Base-by-base conservation (phyloP, 2,329 filamentous ascomycete genomes). In the Hymenotorrendiella dingleyae region DNA sequence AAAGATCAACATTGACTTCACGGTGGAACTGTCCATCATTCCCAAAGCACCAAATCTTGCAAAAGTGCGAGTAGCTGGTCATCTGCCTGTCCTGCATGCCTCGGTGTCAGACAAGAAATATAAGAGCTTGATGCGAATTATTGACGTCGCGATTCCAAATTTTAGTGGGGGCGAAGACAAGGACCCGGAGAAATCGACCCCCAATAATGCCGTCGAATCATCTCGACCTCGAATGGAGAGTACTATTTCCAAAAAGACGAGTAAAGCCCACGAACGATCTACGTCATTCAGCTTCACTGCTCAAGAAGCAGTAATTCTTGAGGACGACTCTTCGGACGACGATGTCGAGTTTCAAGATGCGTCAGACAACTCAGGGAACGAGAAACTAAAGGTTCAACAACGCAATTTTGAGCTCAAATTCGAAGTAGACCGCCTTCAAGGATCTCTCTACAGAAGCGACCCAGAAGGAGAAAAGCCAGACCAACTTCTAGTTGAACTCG, bases 341-440 rank as follows among this genome's bases (percentile, higher is more conserved):
- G 76, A 82, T 1, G 78, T 81, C 24, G 67, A 73, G 23, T 86
- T 84, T 46, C 76, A 86, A 56, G 80, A 90, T 47, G 76, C 82
- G 3, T 68, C 73, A 16, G 76, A 84, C 45, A 75, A 74, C 6
- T 70, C 64, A 26, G 65, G 66, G 6, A 70, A 69, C 12, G 70
- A 79, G 35, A 72, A 80, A 26, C 69, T 86, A 20, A 86, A 85
- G 57, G 70, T 93, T 35, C 86, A 94, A 56, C 90, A 96, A 56
- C 84, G 86, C 33, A 91, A 84, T 50, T 97, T 99, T 54, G 89
- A 98, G 62, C 87, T 98, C 68, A 94, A 90, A 53, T 98, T 99
- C 64, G 89, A 87, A 7, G 93, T 98, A 26, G 93, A 95, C 57
- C 88, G 85, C 47, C 74, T 99, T 34, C 90, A 94, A 64, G 93